Evolutionary conservation across 208 protist species (phyloP).

Genomic region (Leishmania tropica): DNA sequence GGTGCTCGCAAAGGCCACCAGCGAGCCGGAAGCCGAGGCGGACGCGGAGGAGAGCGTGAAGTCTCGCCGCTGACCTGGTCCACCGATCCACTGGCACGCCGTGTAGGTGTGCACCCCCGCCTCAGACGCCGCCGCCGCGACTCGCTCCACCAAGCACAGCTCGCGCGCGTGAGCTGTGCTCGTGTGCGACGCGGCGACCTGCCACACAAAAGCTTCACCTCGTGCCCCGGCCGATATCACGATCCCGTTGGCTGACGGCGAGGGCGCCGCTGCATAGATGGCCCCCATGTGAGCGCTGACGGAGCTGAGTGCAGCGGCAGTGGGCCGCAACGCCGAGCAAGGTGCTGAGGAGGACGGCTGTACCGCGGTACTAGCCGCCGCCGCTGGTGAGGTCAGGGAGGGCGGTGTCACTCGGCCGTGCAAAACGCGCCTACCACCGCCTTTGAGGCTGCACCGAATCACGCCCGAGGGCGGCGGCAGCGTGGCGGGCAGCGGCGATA

Average conservation of each 20-base stretch:
- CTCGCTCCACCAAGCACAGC: conserved; percentile 31
- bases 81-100: conserved; percentile 31
- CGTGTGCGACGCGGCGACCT: conserved; percentile 3
- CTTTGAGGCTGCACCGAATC: background rate
- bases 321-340: conserved; percentile 33
- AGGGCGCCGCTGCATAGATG: conserved; percentile 44
- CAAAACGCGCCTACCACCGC: background rate
- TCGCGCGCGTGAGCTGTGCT: background rate
- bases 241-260: conserved; percentile 22
- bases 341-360: background rate
- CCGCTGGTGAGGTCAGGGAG: background rate
- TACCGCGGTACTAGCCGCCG: background rate
- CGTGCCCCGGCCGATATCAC: conserved; percentile 61
- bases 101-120: conserved; percentile 23
- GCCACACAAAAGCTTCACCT: conserved; percentile 66
- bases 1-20: conserved; percentile 47
- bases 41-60: background rate
- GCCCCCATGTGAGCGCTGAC: conserved; percentile 44
- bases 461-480: background rate
- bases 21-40: background rate
- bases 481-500: background rate
- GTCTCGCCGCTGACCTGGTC: background rate
- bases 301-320: conserved; percentile 39
- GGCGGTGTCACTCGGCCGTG: background rate
- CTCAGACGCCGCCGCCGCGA: conserved; percentile 9